Base-by-base conservation (phyloP, 129 eudicot genomes). In the Lonicera japonica region DNA sequence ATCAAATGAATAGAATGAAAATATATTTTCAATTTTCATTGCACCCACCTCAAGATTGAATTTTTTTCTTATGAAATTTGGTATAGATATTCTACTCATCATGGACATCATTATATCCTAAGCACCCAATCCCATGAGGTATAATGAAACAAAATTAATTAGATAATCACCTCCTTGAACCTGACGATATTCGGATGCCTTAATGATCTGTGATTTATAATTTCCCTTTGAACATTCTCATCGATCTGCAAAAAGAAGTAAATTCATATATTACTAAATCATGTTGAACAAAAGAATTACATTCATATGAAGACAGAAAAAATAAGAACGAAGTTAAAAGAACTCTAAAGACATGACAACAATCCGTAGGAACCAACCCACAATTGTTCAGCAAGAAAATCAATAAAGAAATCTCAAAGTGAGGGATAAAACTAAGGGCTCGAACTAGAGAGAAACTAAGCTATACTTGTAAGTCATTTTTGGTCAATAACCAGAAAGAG, bases 171-270 rank as follows among this genome's bases (percentile, higher is more conserved):
- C 83, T 82, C 88, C 74, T 82, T 79, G 72, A 82, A 82, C 62
- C 84, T 75, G 58, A 82, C 78, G 73, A 82, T 82, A 70, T 82
- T 82, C 50, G 88, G 88, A 75, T 82, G 88, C 65, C 73, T 78
- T 56, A 82, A 81, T 56, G 88, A 82, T 72, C 84, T 78, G 78
- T 82, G 88, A 58, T 82, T 82, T 58, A 79, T 78, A 56, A 82
- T 82, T 68, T 82, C 84, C 75, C 88, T 75, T 56, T 78, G 68
- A 72, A 82, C 84, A 71, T 82, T 82, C 66, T 78, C 88, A 43
- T 82, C 88, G 65, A 82, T 82, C 88, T 82, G 88, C 57, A 63
- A 71, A 38, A 61, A 54, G 54, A 67, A 50, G 34, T 22, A 21
- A 24, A 52, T 20, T 64, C 22, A 47, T 17, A 6, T 8, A 56